Evolutionary conservation across 768 basidiomycete species (phyloP).

Genomic region (Amanita molliuscula): DNA sequence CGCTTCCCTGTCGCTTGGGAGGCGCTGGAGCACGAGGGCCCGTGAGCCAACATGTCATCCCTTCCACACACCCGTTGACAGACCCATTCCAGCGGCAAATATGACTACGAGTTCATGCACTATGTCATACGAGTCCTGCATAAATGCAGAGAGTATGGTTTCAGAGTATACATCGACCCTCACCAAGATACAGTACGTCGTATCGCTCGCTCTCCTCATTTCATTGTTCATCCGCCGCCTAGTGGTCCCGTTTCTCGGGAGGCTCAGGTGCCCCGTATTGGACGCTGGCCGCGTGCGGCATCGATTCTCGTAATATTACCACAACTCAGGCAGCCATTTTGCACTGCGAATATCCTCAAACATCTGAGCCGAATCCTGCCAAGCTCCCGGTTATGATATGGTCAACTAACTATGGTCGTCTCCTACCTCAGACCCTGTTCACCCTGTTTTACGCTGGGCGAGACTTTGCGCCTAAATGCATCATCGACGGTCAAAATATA

Average conservation of each 20-base stretch:
- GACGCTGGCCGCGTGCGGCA: constrained; percentile 85
- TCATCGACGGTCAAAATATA: constrained; percentile 86
- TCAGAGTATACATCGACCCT: constrained; percentile 88
- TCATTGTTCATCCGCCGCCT: constrained; percentile 1
- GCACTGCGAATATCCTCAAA: constrained; percentile 78
- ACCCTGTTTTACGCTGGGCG: constrained; percentile 92
- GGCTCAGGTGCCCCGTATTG: constrained; percentile 94
- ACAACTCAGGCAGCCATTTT: constrained; percentile 79
- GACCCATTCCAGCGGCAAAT: constrained; percentile 52
- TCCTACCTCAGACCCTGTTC: constrained; percentile 82
- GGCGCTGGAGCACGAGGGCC: constrained; percentile 85
- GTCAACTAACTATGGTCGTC: constrained; percentile 90
- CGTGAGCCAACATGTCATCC: constrained; percentile 52
- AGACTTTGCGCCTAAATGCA: constrained; percentile 82
- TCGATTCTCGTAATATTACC: constrained; percentile 78
- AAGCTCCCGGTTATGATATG: constrained; percentile 90
- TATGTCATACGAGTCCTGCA: constrained; percentile 81
- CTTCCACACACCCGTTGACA: constrained; percentile 1
- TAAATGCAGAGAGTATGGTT: constrained; percentile 89
- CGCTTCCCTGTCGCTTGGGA: constrained; percentile 92
- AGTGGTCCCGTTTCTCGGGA: constrained; percentile 95
- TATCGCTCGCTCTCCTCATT: background rate
- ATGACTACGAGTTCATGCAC: constrained; percentile 88
- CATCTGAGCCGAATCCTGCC: constrained; percentile 54
- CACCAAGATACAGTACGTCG: constrained; percentile 87